Evolutionary conservation across 2,329 filamentous ascomycete genomes (phyloP).

Genomic region (Hirsutella thompsonii): DNA sequence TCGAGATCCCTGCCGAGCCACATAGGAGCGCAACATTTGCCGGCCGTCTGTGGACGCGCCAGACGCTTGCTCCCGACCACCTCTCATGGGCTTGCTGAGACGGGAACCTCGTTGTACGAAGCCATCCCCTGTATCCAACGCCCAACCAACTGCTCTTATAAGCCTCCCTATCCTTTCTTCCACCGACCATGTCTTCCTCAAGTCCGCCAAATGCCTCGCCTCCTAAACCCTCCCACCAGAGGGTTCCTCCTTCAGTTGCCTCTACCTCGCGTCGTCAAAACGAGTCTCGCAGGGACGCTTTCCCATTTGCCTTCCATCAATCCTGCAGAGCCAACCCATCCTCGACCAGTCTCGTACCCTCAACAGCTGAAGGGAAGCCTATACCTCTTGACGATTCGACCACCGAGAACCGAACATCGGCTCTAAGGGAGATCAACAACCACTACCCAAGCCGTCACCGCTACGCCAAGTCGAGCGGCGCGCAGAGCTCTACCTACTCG

Average conservation of each 20-base stretch:
- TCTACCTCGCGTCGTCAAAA: constrained; percentile 12
- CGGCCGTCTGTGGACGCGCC: neutral
- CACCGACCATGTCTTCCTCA: constrained; percentile 6
- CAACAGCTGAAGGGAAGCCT: constrained; percentile 41
- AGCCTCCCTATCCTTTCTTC: neutral
- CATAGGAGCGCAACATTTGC: neutral
- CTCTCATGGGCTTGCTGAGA: neutral
- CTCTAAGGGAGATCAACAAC: constrained; percentile 45
- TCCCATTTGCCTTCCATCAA: constrained; percentile 35
- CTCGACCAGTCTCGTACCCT: constrained; percentile 38
- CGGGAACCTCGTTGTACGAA: neutral
- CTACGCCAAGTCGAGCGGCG: constrained; percentile 42
- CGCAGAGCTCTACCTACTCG: constrained; percentile 45
- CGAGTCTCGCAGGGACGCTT: constrained; percentile 20
- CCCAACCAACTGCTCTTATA: neutral
- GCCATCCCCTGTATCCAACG: neutral
- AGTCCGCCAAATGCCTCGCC: constrained; percentile 8
- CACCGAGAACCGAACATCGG: constrained; percentile 43
- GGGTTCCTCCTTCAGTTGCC: constrained; percentile 9
- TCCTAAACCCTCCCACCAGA: constrained; percentile 11
- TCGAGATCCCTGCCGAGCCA: neutral
- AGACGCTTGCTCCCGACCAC: neutral
- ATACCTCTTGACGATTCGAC: constrained; percentile 44
- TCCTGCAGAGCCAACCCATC: constrained; percentile 35
- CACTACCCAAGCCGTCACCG: constrained; percentile 43